These are phyloP conservation scores for Tylopilus subfusipes DNA, from an alignment of 768 basidiomycete species.

Conservation along the genomic window DNA sequence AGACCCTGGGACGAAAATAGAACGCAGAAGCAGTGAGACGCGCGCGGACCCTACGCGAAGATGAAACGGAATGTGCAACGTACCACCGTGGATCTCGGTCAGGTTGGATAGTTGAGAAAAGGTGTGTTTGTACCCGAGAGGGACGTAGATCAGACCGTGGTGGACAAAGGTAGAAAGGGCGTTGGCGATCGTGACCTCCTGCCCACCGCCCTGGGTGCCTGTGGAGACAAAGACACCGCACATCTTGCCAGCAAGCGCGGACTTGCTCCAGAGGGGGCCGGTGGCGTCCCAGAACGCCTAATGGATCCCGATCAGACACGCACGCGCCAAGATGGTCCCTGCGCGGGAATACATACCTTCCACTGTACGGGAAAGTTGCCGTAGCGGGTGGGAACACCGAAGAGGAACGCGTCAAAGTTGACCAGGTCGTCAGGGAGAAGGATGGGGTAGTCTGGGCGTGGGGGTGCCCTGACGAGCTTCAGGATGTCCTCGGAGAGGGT, in stretches of 20 bases:
- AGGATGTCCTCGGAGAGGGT: slow-evolving; percentile 74
- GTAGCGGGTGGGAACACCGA: slow-evolving; percentile 46
- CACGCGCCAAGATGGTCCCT: not conserved
- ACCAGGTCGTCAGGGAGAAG: slow-evolving; percentile 31
- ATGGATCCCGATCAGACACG: slow-evolving; percentile 20
- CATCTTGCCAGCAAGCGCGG: slow-evolving; percentile 46
- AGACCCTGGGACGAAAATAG: slow-evolving; percentile 43
- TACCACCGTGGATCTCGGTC: slow-evolving; percentile 46
- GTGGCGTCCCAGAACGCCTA: slow-evolving; percentile 49
- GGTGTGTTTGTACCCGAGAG: slow-evolving; percentile 47
- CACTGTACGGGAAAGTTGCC: slow-evolving; percentile 51
- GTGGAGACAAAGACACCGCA: slow-evolving; percentile 45
- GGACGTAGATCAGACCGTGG: slow-evolving; percentile 53
- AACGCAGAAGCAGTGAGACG: not conserved
- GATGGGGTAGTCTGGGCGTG: slow-evolving; percentile 58
- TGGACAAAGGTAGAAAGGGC: slow-evolving; percentile 48
- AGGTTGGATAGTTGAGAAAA: slow-evolving; percentile 39
- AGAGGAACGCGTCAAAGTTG: slow-evolving; percentile 41
- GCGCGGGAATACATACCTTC: slow-evolving; percentile 42
- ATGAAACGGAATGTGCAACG: slow-evolving; percentile 11
- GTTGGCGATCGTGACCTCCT: slow-evolving; percentile 38
- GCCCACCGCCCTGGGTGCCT: slow-evolving; percentile 48
- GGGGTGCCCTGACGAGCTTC: slow-evolving; percentile 62
- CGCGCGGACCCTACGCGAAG: not conserved
- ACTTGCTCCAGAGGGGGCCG: slow-evolving; percentile 42